Evolutionary conservation across 2,329 filamentous ascomycete species (phyloP).

Genomic region (Fusarium marasasianum): DNA sequence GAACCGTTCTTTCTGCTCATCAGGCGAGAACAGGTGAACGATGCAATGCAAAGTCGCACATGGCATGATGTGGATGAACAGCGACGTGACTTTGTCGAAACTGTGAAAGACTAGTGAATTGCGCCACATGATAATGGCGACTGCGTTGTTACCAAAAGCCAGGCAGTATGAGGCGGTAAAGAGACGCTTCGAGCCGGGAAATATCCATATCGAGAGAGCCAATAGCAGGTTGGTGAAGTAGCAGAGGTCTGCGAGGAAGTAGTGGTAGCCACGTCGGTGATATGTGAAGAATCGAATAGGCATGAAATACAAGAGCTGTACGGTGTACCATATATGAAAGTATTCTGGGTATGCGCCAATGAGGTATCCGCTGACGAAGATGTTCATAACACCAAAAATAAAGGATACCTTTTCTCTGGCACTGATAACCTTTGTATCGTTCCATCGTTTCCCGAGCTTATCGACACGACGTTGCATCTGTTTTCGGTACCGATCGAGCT

Average conservation of each 20-base stretch:
- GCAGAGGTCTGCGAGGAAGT: conserved; percentile 96
- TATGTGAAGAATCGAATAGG: conserved; percentile 94
- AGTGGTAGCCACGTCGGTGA: conserved; percentile 90
- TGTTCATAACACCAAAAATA: conserved; percentile 95
- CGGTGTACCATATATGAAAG: conserved; percentile 94
- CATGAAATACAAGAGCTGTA: conserved; percentile 93
- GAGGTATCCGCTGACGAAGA: conserved; percentile 95
- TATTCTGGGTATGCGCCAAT: conserved; percentile 85
- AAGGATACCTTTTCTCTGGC: conserved; percentile 94
- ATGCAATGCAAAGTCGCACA: conserved; percentile 93
- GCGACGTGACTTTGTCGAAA: conserved; percentile 94
- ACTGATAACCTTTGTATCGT: conserved; percentile 87
- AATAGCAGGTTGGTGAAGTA: conserved; percentile 96
- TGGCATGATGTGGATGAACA: conserved; percentile 99
- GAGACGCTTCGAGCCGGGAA: conserved; percentile 88
- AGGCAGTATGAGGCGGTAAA: conserved; percentile 94
- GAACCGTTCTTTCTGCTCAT: conserved; percentile 74
- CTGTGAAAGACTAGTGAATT: conserved; percentile 99
- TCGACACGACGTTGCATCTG: conserved; percentile 92
- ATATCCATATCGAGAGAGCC: conserved; percentile 86
- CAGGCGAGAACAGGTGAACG: conserved; percentile 79
- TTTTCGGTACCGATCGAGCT: conserved; percentile 88
- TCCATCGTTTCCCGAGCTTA: conserved; percentile 85
- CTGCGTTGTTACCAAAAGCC: conserved; percentile 94
- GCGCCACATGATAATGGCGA: conserved; percentile 98